A percentile compares a stretch with the other conserved stretches of the same genome.
phyloP scores from a whole-genome alignment of 1,284 basidiomycete species.

The Sporisorium graminicola region DNA sequence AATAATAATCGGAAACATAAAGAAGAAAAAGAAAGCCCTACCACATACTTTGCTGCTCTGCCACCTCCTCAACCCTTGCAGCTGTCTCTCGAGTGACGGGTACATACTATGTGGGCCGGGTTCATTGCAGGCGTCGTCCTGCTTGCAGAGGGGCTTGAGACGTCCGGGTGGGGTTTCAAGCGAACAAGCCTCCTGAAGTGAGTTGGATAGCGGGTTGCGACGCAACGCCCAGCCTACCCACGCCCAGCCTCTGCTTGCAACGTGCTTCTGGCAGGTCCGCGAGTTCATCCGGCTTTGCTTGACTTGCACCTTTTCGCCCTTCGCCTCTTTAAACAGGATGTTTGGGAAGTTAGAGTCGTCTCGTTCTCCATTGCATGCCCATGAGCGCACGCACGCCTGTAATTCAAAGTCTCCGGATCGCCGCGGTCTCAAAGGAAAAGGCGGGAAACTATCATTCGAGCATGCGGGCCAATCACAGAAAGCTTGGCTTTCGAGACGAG shows the following conservation, averaged over 20 bases:
- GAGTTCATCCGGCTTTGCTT: not conserved
- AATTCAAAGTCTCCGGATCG: conserved; percentile 9
- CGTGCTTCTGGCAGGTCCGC: not conserved
- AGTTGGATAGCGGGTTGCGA: not conserved
- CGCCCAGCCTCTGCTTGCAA: not conserved
- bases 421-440: not conserved
- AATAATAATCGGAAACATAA: not conserved
- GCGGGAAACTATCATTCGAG: not conserved
- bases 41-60: not conserved
- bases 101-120: no score
- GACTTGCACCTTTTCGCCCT: not conserved
- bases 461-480: conserved; percentile 8
- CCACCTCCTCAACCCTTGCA: not conserved
- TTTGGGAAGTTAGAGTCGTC: no score
- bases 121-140: not conserved
- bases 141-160: not conserved
- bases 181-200: not conserved
- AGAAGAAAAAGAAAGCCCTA: not conserved
- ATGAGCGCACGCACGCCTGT: no score
- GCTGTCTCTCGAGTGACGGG: not conserved
- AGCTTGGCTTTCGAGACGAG: not conserved
- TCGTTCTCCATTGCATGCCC: no score
- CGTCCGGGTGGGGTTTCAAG: not conserved
- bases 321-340: not conserved
- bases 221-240: no score